These are phyloP conservation scores for Colletotrichum acutatum DNA, from an alignment of 2,329 filamentous ascomycete species.

Conservation along the genomic window DNA sequence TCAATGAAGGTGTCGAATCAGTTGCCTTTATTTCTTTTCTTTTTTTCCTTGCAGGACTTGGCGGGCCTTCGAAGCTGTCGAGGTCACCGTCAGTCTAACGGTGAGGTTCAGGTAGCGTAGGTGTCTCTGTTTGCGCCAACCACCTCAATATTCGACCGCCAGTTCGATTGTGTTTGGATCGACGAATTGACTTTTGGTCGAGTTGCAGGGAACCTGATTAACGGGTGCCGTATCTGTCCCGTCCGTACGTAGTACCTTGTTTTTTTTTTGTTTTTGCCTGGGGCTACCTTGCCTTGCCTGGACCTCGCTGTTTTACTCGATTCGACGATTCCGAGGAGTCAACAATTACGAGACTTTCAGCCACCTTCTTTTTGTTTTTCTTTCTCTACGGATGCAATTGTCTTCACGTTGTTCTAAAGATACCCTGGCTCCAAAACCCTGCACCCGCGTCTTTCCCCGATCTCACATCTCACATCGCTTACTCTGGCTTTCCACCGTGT, in stretches of 20 bases:
- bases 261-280: neutral
- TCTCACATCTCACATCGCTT: neutral
- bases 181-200: slow-evolving; percentile 6
- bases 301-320: neutral
- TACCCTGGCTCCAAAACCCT: neutral
- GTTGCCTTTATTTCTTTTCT: neutral
- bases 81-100: neutral
- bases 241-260: neutral
- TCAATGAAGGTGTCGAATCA: neutral
- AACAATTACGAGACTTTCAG: neutral
- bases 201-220: neutral
- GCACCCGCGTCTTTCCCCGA: neutral
- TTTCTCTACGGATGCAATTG: neutral
- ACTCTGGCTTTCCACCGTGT: neutral
- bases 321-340: neutral
- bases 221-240: neutral
- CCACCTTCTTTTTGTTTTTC: neutral
- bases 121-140: slow-evolving; percentile 13
- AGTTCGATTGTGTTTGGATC: neutral
- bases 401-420: neutral
- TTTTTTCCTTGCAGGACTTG: neutral
- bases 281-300: neutral
- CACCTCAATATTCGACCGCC: slow-evolving; percentile 29
- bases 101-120: too few species aligned
- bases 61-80: neutral